Base-by-base conservation (phyloP, 2,329 filamentous ascomycete genomes). In the Botryotinia globosa region DNA sequence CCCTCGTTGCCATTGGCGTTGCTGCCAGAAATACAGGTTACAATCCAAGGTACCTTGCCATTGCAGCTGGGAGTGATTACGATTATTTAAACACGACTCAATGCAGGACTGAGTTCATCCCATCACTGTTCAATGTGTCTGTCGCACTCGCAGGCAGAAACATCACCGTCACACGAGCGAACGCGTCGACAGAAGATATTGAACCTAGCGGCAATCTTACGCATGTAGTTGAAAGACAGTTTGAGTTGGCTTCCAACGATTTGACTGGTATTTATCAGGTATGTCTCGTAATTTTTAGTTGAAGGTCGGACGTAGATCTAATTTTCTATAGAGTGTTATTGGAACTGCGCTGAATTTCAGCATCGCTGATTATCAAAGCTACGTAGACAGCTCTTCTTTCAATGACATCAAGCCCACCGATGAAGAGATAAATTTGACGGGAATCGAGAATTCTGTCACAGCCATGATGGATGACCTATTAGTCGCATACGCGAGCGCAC, bases 401-500 rank as follows among this genome's bases (percentile, higher is more conserved):
- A 61, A 42, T 0, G 10, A 2, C 10, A 16, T 61, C 20, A 4
- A 34, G 0, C 42, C 16, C 12, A 56, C 54, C 22, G 4, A 76
- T 77, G 2, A 29, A 45, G 1, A 59, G 51, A 74, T 64, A 4
- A 45, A 42, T 20, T 39, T 73, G 29, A 10, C 16, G 8, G 68
- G 63, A 16, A 61, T 73, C 22, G 42, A 48, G 32, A 74, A 73
- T n/a, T 71, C 70, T 16, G 61, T 72, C 20, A 69, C 32, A 22
- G 70, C 71, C 29, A 65, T 75, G 69, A 71, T 54, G 1, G 74
- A 74, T n/a, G 76, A 78, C 37, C 77, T 77, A 20, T 72, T 83
- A 7, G 76, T 78, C 20, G 75, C 77, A 0, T 83, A 82, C 65
- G 78, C 78, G 3, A 77, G 77, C 4, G 79, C 80, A 4, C 81